Evolutionary conservation across 495 filamentous ascomycete species (phyloP).

Genomic region (Aspergillus baeticus): DNA sequence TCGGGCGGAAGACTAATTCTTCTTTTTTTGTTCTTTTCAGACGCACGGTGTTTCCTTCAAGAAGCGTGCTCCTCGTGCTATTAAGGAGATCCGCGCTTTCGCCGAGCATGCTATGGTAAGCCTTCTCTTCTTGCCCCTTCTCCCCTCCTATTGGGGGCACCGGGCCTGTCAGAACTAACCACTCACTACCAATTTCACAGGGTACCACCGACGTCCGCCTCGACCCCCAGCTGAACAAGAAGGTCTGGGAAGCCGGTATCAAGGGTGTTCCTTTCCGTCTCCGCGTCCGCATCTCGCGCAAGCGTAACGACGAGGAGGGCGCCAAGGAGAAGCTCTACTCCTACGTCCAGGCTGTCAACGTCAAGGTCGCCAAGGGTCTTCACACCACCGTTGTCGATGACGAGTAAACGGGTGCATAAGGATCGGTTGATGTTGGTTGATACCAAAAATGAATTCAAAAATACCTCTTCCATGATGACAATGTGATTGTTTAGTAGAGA

Average conservation of each 20-base stretch:
- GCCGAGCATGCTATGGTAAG: conserved; percentile 93
- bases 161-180: neutral
- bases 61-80: conserved; percentile 95
- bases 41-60: conserved; percentile 97
- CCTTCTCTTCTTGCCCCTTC: conserved; percentile 9
- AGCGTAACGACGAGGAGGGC: conserved; percentile 99
- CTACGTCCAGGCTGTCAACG: conserved; percentile 98
- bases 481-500: neutral
- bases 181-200: conserved; percentile 42
- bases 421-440: conserved; percentile 7
- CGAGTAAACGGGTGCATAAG: conserved; percentile 35
- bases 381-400: conserved; percentile 76
- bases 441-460: conserved; percentile 13
- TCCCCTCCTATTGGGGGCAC: neutral
- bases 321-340: conserved; percentile 98
- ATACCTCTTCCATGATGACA: conserved; percentile 12
- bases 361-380: conserved; percentile 97
- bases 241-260: conserved; percentile 99
- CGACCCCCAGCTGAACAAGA: conserved; percentile 99
- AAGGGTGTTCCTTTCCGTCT: conserved; percentile 97
- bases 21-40: conserved; percentile 51
- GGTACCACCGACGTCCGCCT: conserved; percentile 96
- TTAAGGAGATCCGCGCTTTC: conserved; percentile 98
- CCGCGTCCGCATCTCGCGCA: conserved; percentile 95
- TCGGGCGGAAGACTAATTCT: conserved; percentile 60